Conservation (phyloP, 805 yeast species). For the Pichia thaimueangensis region DNA sequence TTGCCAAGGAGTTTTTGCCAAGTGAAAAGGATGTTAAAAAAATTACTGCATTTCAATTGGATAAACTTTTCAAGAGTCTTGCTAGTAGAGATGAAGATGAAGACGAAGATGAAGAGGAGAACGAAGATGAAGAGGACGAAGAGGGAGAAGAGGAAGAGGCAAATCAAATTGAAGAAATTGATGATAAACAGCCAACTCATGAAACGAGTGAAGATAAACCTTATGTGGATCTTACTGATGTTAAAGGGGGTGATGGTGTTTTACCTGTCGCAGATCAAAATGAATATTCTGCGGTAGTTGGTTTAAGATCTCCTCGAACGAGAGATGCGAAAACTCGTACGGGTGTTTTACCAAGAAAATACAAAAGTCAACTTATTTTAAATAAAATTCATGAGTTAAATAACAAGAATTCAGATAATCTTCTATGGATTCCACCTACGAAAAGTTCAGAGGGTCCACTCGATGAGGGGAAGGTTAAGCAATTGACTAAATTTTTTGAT, state of each 20-base stretch:
- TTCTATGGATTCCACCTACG: slow-evolving; percentile 18
- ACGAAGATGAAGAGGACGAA: slow-evolving; percentile 2
- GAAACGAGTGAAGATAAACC: too few species aligned
- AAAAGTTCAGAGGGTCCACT: slow-evolving; percentile 17
- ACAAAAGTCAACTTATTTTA: slow-evolving; percentile 15
- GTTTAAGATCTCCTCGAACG: too few species aligned
- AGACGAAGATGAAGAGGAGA: slow-evolving; percentile 5
- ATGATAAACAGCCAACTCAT: too few species aligned
- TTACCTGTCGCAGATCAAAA: too few species aligned
- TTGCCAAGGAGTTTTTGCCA: slow-evolving; percentile 75
- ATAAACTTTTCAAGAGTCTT: slow-evolving; percentile 55
- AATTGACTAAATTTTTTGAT: slow-evolving; percentile 61
- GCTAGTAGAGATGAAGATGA: slow-evolving; percentile 16
- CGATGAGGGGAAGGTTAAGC: slow-evolving; percentile 45
- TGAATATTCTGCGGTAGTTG: too few species aligned
- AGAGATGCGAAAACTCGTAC: too few species aligned
- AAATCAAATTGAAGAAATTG: slow-evolving; percentile 16
- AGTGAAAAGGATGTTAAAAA: slow-evolving; percentile 88
- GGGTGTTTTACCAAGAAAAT: slow-evolving; percentile 24
- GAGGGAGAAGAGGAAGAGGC: slow-evolving; percentile 10
- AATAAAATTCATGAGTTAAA: slow-evolving; percentile 13
- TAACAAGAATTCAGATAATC: slow-evolving; percentile 12
- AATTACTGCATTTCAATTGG: slow-evolving; percentile 82
- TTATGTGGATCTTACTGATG: too few species aligned
- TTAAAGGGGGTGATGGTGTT: too few species aligned